phyloP scores from a whole-genome alignment of 768 basidiomycete species.

The Harrya chromipes region DNA sequence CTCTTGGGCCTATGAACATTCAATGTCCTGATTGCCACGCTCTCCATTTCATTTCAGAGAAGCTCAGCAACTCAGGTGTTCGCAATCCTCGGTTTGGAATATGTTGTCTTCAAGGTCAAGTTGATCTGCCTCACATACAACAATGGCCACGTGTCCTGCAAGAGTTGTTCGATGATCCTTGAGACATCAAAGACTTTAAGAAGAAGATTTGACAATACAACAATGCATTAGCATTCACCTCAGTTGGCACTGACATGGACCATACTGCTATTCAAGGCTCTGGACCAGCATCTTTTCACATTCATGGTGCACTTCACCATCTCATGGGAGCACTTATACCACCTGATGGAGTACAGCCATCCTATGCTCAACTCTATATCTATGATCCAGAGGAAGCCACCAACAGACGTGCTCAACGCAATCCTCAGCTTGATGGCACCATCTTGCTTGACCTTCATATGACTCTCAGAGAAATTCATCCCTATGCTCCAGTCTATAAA shows the following conservation, averaged over 20 bases:
- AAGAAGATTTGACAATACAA: not conserved
- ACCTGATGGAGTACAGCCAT: too few relatives aligned
- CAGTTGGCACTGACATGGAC: not conserved
- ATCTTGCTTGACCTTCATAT: conserved; percentile 27
- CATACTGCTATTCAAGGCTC: not conserved
- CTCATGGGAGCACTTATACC: too few relatives aligned
- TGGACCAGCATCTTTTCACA: not conserved
- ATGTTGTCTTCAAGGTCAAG: conserved; percentile 28
- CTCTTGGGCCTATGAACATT: conserved; percentile 1
- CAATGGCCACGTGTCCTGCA: conserved; percentile 15
- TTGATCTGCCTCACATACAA: conserved; percentile 19
- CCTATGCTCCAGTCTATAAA: not conserved
- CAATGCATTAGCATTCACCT: not conserved
- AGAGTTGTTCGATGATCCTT: conserved; percentile 10
- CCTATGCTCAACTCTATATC: too few relatives aligned
- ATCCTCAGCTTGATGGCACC: conserved; percentile 16
- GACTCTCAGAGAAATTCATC: conserved; percentile 10
- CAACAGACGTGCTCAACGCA: conserved; percentile 18
- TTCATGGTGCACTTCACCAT: too few relatives aligned
- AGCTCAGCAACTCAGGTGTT: not conserved
- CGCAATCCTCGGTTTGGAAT: conserved; percentile 16
- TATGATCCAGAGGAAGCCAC: conserved; percentile 34
- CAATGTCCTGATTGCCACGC: conserved; percentile 15
- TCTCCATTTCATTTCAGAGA: conserved; percentile 14
- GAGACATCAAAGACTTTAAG: too few relatives aligned